phyloP scores from a whole-genome alignment of 1,284 basidiomycete genomes.

The Amylostereum areolatum region DNA sequence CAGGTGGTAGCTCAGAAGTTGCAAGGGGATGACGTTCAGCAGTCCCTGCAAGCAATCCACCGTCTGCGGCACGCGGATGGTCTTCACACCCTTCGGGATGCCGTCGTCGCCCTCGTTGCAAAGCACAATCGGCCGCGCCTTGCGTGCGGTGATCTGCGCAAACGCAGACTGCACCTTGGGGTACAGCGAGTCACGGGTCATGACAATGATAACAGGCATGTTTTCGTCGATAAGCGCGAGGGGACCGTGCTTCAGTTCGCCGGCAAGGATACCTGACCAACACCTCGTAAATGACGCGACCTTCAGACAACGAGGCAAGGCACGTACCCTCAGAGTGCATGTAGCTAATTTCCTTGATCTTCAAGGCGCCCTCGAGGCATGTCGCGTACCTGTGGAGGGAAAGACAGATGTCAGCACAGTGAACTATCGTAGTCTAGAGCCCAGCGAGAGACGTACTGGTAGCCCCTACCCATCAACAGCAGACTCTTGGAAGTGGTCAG shows the following conservation, averaged over 20 bases:
- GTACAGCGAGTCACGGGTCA: conserved; percentile 98
- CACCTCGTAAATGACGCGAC: neutral
- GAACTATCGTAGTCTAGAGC: neutral
- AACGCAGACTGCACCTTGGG: conserved; percentile 97
- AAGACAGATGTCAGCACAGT: neutral
- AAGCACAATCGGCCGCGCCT: conserved; percentile 93
- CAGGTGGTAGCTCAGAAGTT: conserved; percentile 95
- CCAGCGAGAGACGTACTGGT: conserved; percentile 63
- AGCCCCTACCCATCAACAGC: conserved; percentile 97
- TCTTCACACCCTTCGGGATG: conserved; percentile 72
- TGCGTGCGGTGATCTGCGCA: conserved; percentile 94
- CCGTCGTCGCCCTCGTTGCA: conserved; percentile 92
- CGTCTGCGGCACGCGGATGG: conserved; percentile 90
- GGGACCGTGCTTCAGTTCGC: conserved; percentile 98
- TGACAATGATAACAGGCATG: conserved; percentile 97
- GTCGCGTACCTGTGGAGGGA: conserved; percentile 67
- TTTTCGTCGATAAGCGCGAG: conserved; percentile 97
- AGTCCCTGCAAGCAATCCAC: conserved; percentile 95
- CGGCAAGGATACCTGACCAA: conserved; percentile 73
- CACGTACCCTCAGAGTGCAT: conserved; percentile 81
- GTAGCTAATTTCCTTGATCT: conserved; percentile 99
- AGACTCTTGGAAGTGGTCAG: conserved; percentile 81
- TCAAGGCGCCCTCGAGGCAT: conserved; percentile 95
- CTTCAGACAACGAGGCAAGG: neutral
- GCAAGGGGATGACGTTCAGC: conserved; percentile 95